Evolutionary conservation across 257 asterid genomes (phyloP).

Genomic region (Agastache rugosa): DNA sequence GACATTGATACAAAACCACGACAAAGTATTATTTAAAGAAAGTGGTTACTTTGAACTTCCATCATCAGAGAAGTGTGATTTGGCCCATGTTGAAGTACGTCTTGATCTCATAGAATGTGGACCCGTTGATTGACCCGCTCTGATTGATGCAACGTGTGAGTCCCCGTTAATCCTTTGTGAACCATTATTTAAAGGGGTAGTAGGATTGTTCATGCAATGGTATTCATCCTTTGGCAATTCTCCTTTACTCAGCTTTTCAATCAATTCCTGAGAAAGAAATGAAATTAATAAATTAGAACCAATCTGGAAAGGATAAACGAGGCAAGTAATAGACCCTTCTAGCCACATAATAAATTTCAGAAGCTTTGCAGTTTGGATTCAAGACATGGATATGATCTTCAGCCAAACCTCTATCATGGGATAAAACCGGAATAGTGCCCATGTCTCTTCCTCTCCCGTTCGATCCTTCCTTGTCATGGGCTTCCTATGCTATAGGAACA

Average conservation of each 20-base stretch:
- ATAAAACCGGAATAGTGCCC: constrained; percentile 80
- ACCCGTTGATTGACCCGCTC: constrained; percentile 50
- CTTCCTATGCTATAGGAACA: constrained; percentile 59
- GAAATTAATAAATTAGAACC: constrained; percentile 12
- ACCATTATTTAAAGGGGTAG: constrained; percentile 41
- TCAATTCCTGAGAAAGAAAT: constrained; percentile 56
- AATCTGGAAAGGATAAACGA: neutral
- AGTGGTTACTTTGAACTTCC: constrained; percentile 66
- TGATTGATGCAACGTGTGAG: constrained; percentile 47
- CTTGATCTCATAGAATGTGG: constrained; percentile 83
- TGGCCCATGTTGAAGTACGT: constrained; percentile 88
- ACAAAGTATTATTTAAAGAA: neutral
- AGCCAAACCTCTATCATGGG: constrained; percentile 82
- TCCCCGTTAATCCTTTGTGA: constrained; percentile 39
- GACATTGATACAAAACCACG: neutral
- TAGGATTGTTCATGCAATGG: constrained; percentile 64
- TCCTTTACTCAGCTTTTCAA: constrained; percentile 76
- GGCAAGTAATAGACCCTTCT: neutral
- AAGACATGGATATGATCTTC: constrained; percentile 30
- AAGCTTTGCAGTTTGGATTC: constrained; percentile 24
- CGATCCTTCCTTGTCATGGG: constrained; percentile 78
- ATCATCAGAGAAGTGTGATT: constrained; percentile 67
- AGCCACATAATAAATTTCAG: neutral
- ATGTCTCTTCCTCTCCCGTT: constrained; percentile 72
- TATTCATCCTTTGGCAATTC: constrained; percentile 72